Evolutionary conservation across 139 green algal species (phyloP), one percentile per base, ranked within the genome.

Genomic region (Coelastrella sp.): DNA sequence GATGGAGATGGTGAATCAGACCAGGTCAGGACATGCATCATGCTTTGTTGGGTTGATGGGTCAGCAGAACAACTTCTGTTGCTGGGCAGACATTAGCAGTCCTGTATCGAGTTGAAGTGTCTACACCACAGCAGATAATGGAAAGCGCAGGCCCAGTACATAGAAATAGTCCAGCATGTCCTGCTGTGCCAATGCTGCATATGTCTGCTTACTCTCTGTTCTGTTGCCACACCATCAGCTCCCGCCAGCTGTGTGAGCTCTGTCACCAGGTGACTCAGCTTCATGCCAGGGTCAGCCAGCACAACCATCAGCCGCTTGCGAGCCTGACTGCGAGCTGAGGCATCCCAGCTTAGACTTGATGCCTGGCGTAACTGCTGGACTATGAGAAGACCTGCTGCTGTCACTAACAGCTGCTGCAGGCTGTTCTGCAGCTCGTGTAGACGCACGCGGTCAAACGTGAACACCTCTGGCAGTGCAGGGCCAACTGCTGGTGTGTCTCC

Each of bases 341-440:
- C 85, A 27, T 38, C 60, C 86, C 87, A 89, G 3, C 68, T 27
- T 30, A 80, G 11, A 21, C 60, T 40, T 17, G 53, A 45, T 25
- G 74, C 71, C 41, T 50, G 25, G 7, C 71, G 75, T 38, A 91
- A 41, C 87, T 95, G 91, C 53, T 86, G 57, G 43, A 92, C 80
- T 25, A 96, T 85, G 71, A 94, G 85, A 80, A 97, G 85, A n/a
- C 89, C 91, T 35, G 86, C 85, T 8, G 89, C 86, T 2, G 91
- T 76, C 17, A 98, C 94, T 53, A 95, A 45, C 67, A 96, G 85
- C 43, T 84, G 87, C 89, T 98, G 95, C 83, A 96, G 94, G 25
- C 74, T 69, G 78, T 95, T 94, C 86, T 98, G 94, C 8, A 86
- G 83, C 0, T 77, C 86, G 15, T 95, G 89, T 68, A 98, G 89